Conservation (phyloP, 2,329 filamentous ascomycete genomes). For the Exophiala calicioides region DNA sequence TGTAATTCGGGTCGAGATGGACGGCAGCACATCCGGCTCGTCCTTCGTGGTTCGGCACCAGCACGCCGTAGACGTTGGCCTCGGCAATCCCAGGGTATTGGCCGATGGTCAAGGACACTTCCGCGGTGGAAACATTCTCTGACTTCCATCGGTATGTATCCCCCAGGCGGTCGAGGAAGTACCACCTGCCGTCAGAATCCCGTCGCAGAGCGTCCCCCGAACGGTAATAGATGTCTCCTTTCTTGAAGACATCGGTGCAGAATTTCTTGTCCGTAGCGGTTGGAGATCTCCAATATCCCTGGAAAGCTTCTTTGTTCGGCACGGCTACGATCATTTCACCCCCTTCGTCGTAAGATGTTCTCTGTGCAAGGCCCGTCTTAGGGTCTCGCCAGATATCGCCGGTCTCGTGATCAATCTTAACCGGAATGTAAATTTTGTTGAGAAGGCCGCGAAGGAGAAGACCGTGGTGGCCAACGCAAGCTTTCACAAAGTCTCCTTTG, state of each 20-base stretch:
- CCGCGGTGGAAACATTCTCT: constrained; percentile 78
- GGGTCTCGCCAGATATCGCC: constrained; percentile 67
- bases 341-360: constrained; percentile 65
- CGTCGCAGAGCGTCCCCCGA: constrained; percentile 79
- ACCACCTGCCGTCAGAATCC: constrained; percentile 70
- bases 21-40: constrained; percentile 79
- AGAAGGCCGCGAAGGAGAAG: constrained; percentile 56
- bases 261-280: constrained; percentile 73
- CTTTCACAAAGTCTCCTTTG: constrained; percentile 62
- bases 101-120: constrained; percentile 76
- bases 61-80: constrained; percentile 83
- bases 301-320: constrained; percentile 67
- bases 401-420: constrained; percentile 67
- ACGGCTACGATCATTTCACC: constrained; percentile 74
- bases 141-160: constrained; percentile 64
- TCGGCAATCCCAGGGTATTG: constrained; percentile 67
- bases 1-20: constrained; percentile 52
- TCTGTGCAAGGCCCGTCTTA: constrained; percentile 66
- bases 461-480: constrained; percentile 72
- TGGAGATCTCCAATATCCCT: constrained; percentile 78
- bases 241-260: constrained; percentile 68
- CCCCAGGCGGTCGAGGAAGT: constrained; percentile 69
- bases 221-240: constrained; percentile 80
- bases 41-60: constrained; percentile 77
- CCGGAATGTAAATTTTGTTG: constrained; percentile 62